Evolutionary conservation across 768 basidiomycete genomes (phyloP), one percentile per base, ranked within the genome.

Genomic region (Hypholoma sublateritium): DNA sequence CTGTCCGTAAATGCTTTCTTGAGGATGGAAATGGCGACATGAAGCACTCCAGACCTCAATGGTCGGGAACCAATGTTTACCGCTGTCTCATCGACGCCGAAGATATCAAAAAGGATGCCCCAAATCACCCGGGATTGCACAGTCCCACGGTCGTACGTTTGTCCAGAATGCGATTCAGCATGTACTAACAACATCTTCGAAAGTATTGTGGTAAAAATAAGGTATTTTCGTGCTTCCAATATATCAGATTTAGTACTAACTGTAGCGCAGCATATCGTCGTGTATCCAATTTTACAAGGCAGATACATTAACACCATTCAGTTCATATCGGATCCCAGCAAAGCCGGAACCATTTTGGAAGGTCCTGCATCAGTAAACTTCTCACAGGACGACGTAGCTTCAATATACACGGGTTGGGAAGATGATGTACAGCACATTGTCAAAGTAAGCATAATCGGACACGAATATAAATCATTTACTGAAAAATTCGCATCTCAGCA

Each of bases 381-480:
- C 4, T 56, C 59, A 9, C 56, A 49, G 3, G 70, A 72, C 4
- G 71, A 76, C 42, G n/a, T 77, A 0, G 35, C 62, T 1, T 25
- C 49, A 4, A 21, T 42, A 16, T 75, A 68, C 50, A 56, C 61
- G 0, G 44, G 60, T 35, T 74, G 72, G 58, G 72, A 77, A 56
- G 69, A 72, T 4, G 68, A 70, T 9, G 70, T 59, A 2, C 59
- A 58, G 43, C 24, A 49, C 21, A 50, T 77, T 17, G 39, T 59
- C 36, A 51, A 49, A 34, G 58, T 63, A 43, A 34, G 46, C 5
- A 32, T 55, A 22, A 34, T 35, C 41, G 4, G 24, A 21, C 12
- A 16, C 24, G 9, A n/a, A 13, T 14, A 2, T 13, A 28, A 37
- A 14, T 44, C 2, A 37, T 6, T 35, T 25, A 44, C 35, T 47